A percentile compares a stretch with the other conserved stretches of the same genome.
Conservation (phyloP, 208 protist genomes). For the Porcisia hertigi region DNA sequence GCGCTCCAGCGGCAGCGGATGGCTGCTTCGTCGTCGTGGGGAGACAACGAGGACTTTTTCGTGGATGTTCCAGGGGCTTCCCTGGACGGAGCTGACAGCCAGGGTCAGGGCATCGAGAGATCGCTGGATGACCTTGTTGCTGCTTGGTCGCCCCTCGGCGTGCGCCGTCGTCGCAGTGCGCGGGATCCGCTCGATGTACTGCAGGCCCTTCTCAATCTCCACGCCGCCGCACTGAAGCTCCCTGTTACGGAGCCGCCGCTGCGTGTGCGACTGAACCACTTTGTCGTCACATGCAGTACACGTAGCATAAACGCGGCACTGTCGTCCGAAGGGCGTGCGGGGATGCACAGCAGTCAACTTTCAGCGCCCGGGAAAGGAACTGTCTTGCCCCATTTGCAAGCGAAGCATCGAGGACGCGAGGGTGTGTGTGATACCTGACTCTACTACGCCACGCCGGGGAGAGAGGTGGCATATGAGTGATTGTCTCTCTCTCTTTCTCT, state of each 20-base stretch:
- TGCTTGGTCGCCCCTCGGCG: constrained; percentile 32
- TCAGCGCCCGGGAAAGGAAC: not conserved
- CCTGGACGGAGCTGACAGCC: not conserved
- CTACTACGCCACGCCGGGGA: not conserved
- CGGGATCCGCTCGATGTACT: constrained; percentile 68
- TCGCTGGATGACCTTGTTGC: constrained; percentile 2
- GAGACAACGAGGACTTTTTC: not conserved
- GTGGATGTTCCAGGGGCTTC: constrained; percentile 2
- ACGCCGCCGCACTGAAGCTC: not conserved
- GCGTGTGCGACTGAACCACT: constrained; percentile 67
- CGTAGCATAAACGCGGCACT: constrained; percentile 56
- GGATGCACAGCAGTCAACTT: not conserved
- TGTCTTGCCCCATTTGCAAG: not conserved
- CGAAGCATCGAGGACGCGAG: not conserved
- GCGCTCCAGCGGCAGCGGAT: not conserved
- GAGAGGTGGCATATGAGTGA: not conserved
- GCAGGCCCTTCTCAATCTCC: constrained; percentile 37
- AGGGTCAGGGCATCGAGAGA: not conserved
- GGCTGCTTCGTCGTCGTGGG: not conserved
- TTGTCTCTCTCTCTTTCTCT: not conserved
- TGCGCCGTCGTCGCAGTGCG: constrained; percentile 32
- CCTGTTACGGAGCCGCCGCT: constrained; percentile 20
- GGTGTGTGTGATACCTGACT: not conserved
- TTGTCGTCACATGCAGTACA: constrained; percentile 78
- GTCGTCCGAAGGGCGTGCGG: not conserved